These are phyloP conservation scores for Stachybotrys chlorohalonatus DNA, from an alignment of 2,329 filamentous ascomycete species.

Conservation along the genomic window DNA sequence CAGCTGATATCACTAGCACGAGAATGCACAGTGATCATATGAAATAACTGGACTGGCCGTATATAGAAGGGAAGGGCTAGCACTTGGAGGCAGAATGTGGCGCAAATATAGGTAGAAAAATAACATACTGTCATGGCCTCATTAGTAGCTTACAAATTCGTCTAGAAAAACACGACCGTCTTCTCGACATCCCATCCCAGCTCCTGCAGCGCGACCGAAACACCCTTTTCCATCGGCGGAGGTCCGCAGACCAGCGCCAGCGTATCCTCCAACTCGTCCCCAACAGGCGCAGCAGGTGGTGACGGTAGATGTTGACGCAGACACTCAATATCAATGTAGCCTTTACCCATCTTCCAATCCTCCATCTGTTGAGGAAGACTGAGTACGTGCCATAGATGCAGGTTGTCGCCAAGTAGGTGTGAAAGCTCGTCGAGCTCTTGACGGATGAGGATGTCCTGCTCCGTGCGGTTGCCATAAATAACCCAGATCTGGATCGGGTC, in stretches of 20 bases:
- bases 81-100: too few species aligned
- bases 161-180: neutral
- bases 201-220: neutral
- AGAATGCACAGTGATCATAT: too few species aligned
- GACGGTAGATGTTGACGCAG: neutral
- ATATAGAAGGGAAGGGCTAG: too few species aligned
- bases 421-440: constrained; percentile 61
- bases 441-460: constrained; percentile 76
- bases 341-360: constrained; percentile 55
- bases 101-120: too few species aligned
- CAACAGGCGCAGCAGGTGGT: constrained; percentile 42
- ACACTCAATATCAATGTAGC: neutral
- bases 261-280: constrained; percentile 40
- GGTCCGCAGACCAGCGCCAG: constrained; percentile 78
- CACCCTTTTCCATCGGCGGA: constrained; percentile 54
- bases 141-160: neutral
- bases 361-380: constrained; percentile 58
- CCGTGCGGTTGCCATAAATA: constrained; percentile 66
- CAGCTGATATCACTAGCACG: too few species aligned
- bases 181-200: neutral
- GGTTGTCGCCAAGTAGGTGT: constrained; percentile 26
- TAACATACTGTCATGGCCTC: neutral
- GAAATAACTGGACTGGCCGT: too few species aligned
- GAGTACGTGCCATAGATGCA: constrained; percentile 52
- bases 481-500: constrained; percentile 64